Evolutionary conservation across 805 yeast genomes (phyloP).

Genomic region (Candida sithepensis): DNA sequence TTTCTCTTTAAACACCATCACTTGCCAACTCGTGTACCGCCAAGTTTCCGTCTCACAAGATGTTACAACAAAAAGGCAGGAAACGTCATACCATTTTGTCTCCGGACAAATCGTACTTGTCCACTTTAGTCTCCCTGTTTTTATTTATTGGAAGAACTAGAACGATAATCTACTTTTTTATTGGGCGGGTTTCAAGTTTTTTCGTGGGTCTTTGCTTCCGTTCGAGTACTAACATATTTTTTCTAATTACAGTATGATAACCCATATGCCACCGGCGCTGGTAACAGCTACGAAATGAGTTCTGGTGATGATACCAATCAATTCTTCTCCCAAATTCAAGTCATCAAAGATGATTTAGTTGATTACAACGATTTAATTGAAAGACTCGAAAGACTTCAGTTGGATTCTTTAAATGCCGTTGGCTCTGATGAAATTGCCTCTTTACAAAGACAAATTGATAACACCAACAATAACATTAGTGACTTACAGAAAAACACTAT

Average conservation of each 20-base stretch:
- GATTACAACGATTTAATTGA: constrained; percentile 68
- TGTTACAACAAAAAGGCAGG: too few species aligned
- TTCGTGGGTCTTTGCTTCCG: neutral
- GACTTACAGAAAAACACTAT: constrained; percentile 66
- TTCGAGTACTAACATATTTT: neutral
- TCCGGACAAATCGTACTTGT: too few species aligned
- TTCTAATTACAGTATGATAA: constrained; percentile 17
- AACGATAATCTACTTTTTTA: neutral
- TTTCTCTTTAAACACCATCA: too few species aligned
- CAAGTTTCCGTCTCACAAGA: too few species aligned
- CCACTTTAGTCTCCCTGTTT: too few species aligned
- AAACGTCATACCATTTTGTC: too few species aligned
- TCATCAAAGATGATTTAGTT: constrained; percentile 63
- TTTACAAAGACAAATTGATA: constrained; percentile 72
- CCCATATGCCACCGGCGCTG: constrained; percentile 24
- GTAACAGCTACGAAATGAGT: constrained; percentile 23
- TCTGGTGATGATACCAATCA: constrained; percentile 28
- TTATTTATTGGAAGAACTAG: too few species aligned
- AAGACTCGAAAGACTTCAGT: constrained; percentile 67
- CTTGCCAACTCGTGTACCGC: too few species aligned
- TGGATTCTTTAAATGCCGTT: constrained; percentile 66
- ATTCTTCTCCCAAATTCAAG: constrained; percentile 67
- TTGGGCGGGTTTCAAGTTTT: neutral
- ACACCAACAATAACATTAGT: constrained; percentile 71
- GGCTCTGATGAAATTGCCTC: constrained; percentile 66